Conservation (phyloP, 208 protist species). For the Trypanosoma theileri region DNA sequence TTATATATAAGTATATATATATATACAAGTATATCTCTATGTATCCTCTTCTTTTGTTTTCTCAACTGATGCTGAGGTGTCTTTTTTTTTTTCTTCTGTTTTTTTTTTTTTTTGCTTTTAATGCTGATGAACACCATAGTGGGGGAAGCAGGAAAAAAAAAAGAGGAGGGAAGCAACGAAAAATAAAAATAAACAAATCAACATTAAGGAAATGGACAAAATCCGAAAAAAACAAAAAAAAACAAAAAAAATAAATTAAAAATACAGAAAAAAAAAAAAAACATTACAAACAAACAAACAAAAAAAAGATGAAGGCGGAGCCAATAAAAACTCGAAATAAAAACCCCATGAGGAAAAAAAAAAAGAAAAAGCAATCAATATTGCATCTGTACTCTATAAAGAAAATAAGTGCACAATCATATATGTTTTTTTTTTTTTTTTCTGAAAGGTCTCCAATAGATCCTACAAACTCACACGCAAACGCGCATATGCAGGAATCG, state of each 20-base stretch:
- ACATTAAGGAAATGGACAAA: neutral
- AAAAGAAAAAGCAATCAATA: slow-evolving; percentile 9
- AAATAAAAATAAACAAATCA: neutral
- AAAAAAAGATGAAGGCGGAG: slow-evolving; percentile 3
- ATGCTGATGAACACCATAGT: too few relatives aligned
- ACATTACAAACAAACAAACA: neutral
- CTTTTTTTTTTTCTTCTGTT: too few relatives aligned
- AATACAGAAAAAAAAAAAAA: neutral
- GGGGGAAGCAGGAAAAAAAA: slow-evolving; percentile 13
- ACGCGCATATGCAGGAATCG: slow-evolving; percentile 3
- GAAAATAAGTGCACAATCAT: slow-evolving; percentile 10
- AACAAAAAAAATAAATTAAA: slow-evolving; percentile 6
- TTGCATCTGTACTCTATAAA: slow-evolving; percentile 20
- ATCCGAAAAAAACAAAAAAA: neutral
- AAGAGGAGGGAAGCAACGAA: neutral
- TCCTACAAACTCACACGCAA: neutral
- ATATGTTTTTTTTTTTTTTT: slow-evolving; percentile 8
- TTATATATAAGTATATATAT: neutral
- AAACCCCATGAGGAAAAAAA: neutral
- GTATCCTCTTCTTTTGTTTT: neutral
- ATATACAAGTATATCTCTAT: neutral
- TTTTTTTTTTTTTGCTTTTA: too few relatives aligned
- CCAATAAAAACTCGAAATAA: too few relatives aligned
- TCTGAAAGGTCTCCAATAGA: neutral
- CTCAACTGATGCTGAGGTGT: too few relatives aligned